Evolutionary conservation across 805 yeast genomes (phyloP).

Genomic region (Saccharomycopsis fermentans): DNA sequence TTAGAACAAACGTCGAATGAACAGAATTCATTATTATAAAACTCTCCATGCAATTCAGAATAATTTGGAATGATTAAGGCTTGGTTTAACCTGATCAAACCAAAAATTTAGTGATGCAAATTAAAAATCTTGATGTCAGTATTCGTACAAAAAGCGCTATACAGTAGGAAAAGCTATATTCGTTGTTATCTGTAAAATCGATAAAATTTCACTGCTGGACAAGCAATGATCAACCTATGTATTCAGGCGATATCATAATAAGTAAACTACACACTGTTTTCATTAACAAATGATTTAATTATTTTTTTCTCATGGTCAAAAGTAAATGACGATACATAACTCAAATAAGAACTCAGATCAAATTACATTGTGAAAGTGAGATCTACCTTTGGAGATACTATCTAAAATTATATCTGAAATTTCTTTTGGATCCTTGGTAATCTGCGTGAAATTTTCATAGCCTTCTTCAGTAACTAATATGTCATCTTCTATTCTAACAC

Average conservation of each 20-base stretch:
- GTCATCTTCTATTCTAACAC: slow-evolving; percentile 95
- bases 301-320: neutral
- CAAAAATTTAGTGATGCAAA: too few relatives aligned
- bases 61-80: too few relatives aligned
- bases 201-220: too few relatives aligned
- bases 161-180: too few relatives aligned
- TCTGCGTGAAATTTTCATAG: slow-evolving; percentile 66
- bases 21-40: neutral
- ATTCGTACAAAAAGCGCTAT: too few relatives aligned
- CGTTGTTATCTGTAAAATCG: too few relatives aligned
- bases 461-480: slow-evolving; percentile 70
- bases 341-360: slow-evolving; percentile 18
- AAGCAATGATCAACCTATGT: too few relatives aligned
- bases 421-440: slow-evolving; percentile 81
- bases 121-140: too few relatives aligned
- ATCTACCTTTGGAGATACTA: slow-evolving; percentile 53
- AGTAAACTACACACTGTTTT: too few relatives aligned
- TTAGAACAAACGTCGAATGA: neutral
- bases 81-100: too few relatives aligned
- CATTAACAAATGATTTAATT: neutral
- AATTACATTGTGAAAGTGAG: slow-evolving; percentile 51
- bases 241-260: too few relatives aligned
- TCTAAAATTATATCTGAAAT: slow-evolving; percentile 63
- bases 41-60: too few relatives aligned
- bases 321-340: neutral